A percentile compares a stretch with the other conserved stretches of the same genome.
Conservation (phyloP, 139 green algal genomes). For the Spirogloea muscicola region DNA sequence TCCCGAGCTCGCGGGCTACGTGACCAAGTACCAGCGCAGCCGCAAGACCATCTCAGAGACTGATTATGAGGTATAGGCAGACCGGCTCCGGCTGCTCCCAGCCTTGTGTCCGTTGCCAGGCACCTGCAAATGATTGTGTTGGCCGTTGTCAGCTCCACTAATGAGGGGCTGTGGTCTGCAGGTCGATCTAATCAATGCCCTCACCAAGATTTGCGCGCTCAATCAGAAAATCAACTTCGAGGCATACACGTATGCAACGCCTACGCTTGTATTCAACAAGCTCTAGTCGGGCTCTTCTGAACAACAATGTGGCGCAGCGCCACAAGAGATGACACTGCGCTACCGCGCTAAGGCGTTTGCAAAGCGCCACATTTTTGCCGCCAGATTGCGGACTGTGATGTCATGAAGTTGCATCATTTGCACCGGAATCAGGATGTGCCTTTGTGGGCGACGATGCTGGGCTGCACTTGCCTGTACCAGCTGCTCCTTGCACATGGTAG, state of each 20-base stretch:
- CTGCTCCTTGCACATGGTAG: too few relatives aligned
- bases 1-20: background rate
- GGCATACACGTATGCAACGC: constrained; percentile 13
- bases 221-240: background rate
- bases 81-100: background rate
- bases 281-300: too few relatives aligned
- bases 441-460: too few relatives aligned
- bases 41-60: constrained; percentile 14
- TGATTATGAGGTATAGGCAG: constrained; percentile 13
- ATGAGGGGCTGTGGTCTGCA: background rate
- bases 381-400: too few relatives aligned
- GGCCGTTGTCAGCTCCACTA: background rate
- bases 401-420: too few relatives aligned
- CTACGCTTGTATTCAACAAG: too few relatives aligned
- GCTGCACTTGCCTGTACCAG: too few relatives aligned
- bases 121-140: background rate
- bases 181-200: constrained; percentile 5
- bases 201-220: background rate
- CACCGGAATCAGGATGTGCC: too few relatives aligned
- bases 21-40: constrained; percentile 14
- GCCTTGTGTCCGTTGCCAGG: background rate
- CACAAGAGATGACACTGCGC: too few relatives aligned
- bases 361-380: too few relatives aligned
- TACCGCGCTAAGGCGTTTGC: too few relatives aligned
- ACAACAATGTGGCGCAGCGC: too few relatives aligned